Base-by-base conservation (phyloP, 345 rosid species). In the Boechera stricta region DNA sequence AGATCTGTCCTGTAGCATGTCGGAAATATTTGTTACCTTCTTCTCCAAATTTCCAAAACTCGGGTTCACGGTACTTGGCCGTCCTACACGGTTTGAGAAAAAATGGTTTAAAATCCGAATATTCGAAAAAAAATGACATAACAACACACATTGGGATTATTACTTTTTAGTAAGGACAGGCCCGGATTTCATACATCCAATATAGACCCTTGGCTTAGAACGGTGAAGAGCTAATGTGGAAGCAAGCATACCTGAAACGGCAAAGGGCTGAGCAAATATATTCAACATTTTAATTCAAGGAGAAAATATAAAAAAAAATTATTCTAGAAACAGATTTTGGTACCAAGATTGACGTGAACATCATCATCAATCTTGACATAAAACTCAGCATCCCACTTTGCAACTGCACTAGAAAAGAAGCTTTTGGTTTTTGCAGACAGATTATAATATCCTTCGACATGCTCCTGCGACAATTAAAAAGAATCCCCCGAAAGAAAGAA, bases 141-240 rank as follows among this genome's bases (percentile, higher is more conserved):
- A 18, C 26, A 74, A 33, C 4, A 71, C 41, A 61, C 5, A 39
- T 11, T 59, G 38, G 5, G 38, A 72, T 29, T 53, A 74, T 84
- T 96, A 93, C 99, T 87, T 96, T 80, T 82, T 88, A 70, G 90
- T 73, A 75, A 96, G 96, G 62, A 96, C 99, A 4, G 99, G 97
- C 39, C 99, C 99, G 2, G 99, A 96, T 80, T 96, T 96, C 99
- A 96, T 96, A 78, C 99, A 93, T 35, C 97, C 99, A 32, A 93
- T 81, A 73, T 91, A 96, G 70, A 93, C 90, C 71, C 94, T 87
- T 51, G 96, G 98, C 82, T 96, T 96, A 69, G 87, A 76, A 52
- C 95, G 93, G 67, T 96, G 94, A 38, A 80, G 86, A 56, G 90
- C 88, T 80, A 93, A 91, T 64, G 98, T 90, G 67, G 97, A 74